phyloP scores from a whole-genome alignment of 495 filamentous ascomycete genomes.

The Entonaema liquescens region DNA sequence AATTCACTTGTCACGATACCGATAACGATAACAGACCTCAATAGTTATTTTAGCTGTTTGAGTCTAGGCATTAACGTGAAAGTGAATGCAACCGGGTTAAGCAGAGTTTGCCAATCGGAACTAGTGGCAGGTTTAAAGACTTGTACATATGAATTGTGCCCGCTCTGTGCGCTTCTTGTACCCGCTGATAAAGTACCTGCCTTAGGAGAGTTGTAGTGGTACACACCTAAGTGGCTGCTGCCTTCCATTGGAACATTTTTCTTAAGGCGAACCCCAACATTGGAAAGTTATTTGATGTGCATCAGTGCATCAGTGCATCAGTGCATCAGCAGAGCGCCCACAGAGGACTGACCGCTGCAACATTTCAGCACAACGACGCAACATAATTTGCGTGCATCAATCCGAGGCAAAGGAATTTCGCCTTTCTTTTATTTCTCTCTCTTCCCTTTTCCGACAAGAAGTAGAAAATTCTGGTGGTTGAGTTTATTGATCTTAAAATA shows the following conservation, averaged over 20 bases:
- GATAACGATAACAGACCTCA: too few relatives aligned
- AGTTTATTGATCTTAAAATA: not conserved
- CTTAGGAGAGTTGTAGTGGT: not conserved
- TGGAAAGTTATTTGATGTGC: constrained; percentile 12
- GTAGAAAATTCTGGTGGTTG: constrained; percentile 4
- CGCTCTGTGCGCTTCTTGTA: not conserved
- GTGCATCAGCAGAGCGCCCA: constrained; percentile 12
- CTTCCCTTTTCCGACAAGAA: not conserved
- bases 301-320: too few relatives aligned
- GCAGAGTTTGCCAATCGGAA: not conserved
- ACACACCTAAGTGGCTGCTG: not conserved
- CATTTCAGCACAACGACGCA: constrained; percentile 8
- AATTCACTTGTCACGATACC: not conserved
- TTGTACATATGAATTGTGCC: not conserved
- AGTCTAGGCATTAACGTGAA: not conserved
- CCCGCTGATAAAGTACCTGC: not conserved
- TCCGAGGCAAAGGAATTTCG: not conserved
- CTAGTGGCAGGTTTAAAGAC: not conserved
- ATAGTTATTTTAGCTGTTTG: not conserved
- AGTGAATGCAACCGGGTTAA: not conserved
- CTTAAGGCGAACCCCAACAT: constrained; percentile 9
- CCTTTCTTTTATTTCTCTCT: not conserved
- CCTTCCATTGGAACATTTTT: constrained; percentile 25
- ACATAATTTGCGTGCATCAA: constrained; percentile 15
- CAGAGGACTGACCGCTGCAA: not conserved